Evolutionary conservation across 2,329 filamentous ascomycete genomes (phyloP).

Genomic region (Pyricularia sp.): DNA sequence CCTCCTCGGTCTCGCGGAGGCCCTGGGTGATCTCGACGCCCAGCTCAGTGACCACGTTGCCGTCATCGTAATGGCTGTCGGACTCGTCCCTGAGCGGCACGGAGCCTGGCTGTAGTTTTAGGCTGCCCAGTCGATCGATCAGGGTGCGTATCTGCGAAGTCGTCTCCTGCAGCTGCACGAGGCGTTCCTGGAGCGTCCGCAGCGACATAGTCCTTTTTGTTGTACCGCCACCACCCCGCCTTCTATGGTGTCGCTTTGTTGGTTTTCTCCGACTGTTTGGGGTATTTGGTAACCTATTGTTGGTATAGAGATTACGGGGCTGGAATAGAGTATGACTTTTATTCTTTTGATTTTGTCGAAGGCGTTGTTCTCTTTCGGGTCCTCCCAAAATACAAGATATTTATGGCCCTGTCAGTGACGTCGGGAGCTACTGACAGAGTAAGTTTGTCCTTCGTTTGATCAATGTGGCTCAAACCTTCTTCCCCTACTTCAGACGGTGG

Average conservation of each 20-base stretch:
- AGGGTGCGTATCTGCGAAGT: constrained; percentile 43
- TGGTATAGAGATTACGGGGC: not conserved
- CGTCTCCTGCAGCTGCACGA: constrained; percentile 46
- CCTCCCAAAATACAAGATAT: not conserved
- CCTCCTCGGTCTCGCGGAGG: constrained; percentile 67
- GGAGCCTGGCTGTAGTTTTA: constrained; percentile 46
- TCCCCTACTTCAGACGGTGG: not conserved
- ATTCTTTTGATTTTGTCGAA: too few relatives aligned
- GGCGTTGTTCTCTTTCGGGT: not conserved
- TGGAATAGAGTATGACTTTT: not conserved
- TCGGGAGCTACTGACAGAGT: not conserved
- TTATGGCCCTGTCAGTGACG: not conserved
- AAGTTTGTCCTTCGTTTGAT: not conserved
- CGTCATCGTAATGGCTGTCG: constrained; percentile 36
- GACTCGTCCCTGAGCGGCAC: constrained; percentile 31
- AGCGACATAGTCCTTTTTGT: constrained; percentile 31
- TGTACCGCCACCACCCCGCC: not conserved
- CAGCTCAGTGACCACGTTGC: constrained; percentile 54
- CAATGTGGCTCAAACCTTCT: not conserved
- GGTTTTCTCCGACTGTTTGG: not conserved
- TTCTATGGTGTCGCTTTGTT: not conserved
- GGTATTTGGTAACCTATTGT: not conserved
- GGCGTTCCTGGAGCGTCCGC: constrained; percentile 48
- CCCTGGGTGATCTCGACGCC: constrained; percentile 67
- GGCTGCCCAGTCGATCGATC: constrained; percentile 43